phyloP scores from a whole-genome alignment of 2,329 filamentous ascomycete species.

The Stenocarpella maydis region DNA sequence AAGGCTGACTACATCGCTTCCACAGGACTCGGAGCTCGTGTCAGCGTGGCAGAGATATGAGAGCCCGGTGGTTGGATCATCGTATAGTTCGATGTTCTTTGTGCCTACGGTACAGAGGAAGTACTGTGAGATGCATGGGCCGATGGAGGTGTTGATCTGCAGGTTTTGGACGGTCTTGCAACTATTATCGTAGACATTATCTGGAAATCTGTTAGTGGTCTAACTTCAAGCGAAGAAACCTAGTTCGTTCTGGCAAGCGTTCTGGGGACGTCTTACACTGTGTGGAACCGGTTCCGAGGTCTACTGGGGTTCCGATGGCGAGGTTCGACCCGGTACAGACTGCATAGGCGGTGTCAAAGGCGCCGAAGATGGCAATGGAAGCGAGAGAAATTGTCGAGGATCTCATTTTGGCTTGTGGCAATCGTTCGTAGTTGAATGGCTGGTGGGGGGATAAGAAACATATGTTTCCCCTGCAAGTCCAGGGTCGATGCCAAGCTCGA shows the following conservation, averaged over 20 bases:
- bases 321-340: constrained; percentile 27
- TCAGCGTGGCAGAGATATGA: constrained; percentile 27
- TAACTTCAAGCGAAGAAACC: neutral
- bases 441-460: neutral
- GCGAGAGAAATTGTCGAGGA: neutral
- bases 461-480: too few relatives aligned
- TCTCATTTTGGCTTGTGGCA: constrained; percentile 16
- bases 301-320: constrained; percentile 21
- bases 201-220: constrained; percentile 8
- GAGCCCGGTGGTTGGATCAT: constrained; percentile 28
- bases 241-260: too few relatives aligned
- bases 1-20: constrained; percentile 12
- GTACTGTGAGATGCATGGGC: constrained; percentile 25
- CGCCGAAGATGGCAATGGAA: constrained; percentile 26
- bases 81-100: constrained; percentile 11
- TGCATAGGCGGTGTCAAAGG: constrained; percentile 26
- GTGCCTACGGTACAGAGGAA: constrained; percentile 27
- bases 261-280: neutral
- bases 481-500: neutral
- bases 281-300: constrained; percentile 6
- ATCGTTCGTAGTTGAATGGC: neutral
- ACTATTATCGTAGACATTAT: constrained; percentile 25
- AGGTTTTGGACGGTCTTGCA: constrained; percentile 28
- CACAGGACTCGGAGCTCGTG: constrained; percentile 24
- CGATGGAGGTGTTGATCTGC: constrained; percentile 1